These are phyloP conservation scores for Talaromyces sp. DNA, from an alignment of 2,329 filamentous ascomycete genomes.

Conservation along the genomic window DNA sequence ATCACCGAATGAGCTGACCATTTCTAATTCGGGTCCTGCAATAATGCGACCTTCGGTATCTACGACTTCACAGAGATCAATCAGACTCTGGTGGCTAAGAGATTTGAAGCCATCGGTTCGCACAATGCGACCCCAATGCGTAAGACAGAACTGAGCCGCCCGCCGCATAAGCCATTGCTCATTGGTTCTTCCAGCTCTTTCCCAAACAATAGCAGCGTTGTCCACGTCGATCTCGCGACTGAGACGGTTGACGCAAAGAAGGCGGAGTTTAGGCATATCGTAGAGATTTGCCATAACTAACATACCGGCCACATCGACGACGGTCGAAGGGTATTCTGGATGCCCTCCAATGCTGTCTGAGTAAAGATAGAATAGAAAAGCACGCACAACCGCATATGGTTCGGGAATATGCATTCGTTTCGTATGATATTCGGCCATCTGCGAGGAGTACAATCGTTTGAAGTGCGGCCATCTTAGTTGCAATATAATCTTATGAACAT, in stretches of 20 bases:
- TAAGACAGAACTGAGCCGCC: constrained; percentile 84
- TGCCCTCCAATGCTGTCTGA: constrained; percentile 79
- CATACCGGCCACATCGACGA: constrained; percentile 88
- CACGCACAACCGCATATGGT: constrained; percentile 88
- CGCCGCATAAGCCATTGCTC: constrained; percentile 93
- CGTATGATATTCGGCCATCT: constrained; percentile 97
- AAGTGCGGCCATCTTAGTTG: constrained; percentile 98
- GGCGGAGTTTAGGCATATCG: constrained; percentile 88
- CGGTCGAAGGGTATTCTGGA: constrained; percentile 62
- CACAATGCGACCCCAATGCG: constrained; percentile 92
- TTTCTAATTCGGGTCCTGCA: constrained; percentile 79
- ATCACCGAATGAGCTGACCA: constrained; percentile 58
- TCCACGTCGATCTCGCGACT: constrained; percentile 91
- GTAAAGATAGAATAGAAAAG: constrained; percentile 95
- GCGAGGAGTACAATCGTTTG: constrained; percentile 82
- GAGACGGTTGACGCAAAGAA: constrained; percentile 87
- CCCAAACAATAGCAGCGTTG: constrained; percentile 94
- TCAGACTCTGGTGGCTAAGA: constrained; percentile 75
- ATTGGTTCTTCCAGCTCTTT: constrained; percentile 83
- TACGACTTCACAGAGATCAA: constrained; percentile 91
- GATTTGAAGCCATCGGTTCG: constrained; percentile 84
- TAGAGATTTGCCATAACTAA: constrained; percentile 98
- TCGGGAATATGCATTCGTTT: constrained; percentile 98
- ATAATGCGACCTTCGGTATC: constrained; percentile 91
- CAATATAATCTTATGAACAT: constrained; percentile 92